A percentile compares a stretch with the other conserved stretches of the same genome.
Evolutionary conservation across 2,329 filamentous ascomycete genomes (phyloP).

Genomic region (Phyllosticta capitalensis): DNA sequence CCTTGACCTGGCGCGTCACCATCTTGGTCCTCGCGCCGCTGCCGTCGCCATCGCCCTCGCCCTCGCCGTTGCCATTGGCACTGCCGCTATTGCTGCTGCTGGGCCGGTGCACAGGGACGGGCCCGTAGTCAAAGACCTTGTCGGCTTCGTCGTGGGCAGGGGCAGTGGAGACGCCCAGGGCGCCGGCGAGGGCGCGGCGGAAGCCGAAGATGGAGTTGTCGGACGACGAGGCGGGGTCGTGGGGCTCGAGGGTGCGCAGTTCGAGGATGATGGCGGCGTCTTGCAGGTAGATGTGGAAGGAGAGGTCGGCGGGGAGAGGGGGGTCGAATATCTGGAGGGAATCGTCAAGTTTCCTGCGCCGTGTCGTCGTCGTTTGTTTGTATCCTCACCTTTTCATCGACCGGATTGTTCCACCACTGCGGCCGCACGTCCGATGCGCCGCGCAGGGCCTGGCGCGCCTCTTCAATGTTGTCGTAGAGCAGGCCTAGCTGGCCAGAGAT

Average conservation of each 20-base stretch:
- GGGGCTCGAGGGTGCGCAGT: constrained; percentile 59
- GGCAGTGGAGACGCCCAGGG: constrained; percentile 32
- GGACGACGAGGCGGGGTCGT: constrained; percentile 14
- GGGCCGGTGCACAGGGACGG: constrained; percentile 13
- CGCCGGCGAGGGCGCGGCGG: constrained; percentile 44
- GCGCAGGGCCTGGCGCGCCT: constrained; percentile 51
- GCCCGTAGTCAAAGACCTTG: constrained; percentile 56
- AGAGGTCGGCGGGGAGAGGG: constrained; percentile 56
- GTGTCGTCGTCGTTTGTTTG: neutral
- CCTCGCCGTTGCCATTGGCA: neutral
- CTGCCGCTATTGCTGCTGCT: neutral
- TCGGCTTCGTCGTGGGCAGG: constrained; percentile 57
- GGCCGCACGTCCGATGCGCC: constrained; percentile 42
- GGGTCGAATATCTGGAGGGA: constrained; percentile 47
- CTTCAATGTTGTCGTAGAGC: constrained; percentile 50
- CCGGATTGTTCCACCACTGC: constrained; percentile 47
- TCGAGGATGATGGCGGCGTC: constrained; percentile 49
- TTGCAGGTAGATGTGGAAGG: constrained; percentile 54
- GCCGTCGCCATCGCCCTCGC: neutral
- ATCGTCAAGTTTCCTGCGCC: no score
- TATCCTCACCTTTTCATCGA: constrained; percentile 46
- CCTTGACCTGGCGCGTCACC: constrained; percentile 56
- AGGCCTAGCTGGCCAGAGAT: constrained; percentile 50
- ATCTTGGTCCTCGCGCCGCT: neutral
- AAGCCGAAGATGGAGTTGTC: constrained; percentile 40